Percentiles rank a stretch among this genome's conserved stretches.
These are phyloP conservation scores for Leccinum fibrillosum DNA, from an alignment of 768 basidiomycete species.

Conservation along the genomic window DNA sequence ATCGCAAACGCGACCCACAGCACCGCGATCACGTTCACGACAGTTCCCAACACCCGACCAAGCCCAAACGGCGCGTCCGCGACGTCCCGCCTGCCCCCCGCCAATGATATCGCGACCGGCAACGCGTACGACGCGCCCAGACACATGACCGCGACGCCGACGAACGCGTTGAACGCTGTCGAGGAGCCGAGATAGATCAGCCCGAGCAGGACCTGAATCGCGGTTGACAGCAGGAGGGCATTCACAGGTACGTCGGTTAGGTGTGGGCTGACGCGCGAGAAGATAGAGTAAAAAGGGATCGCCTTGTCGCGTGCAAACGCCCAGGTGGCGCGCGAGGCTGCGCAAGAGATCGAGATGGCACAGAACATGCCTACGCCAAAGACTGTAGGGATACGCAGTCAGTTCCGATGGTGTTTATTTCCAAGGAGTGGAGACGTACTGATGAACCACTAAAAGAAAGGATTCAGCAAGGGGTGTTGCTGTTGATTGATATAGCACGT, in stretches of 20 bases:
- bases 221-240: slow-evolving; percentile 56
- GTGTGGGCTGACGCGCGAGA: slow-evolving; percentile 42
- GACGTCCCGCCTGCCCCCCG: slow-evolving; percentile 42
- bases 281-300: slow-evolving; percentile 50
- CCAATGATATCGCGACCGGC: slow-evolving; percentile 54
- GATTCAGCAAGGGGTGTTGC: background rate
- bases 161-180: slow-evolving; percentile 66
- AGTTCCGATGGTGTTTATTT: too few relatives aligned
- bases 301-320: slow-evolving; percentile 67
- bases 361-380: slow-evolving; percentile 59
- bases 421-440: slow-evolving; percentile 24
- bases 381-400: slow-evolving; percentile 29
- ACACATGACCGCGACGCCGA: slow-evolving; percentile 65
- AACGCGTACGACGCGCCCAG: slow-evolving; percentile 62
- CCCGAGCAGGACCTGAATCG: slow-evolving; percentile 56
- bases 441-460: slow-evolving; percentile 37
- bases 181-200: slow-evolving; percentile 60
- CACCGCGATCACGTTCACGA: slow-evolving; percentile 50
- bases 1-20: slow-evolving; percentile 61
- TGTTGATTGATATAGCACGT: slow-evolving; percentile 15
- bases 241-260: slow-evolving; percentile 53
- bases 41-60: slow-evolving; percentile 41
- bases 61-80: slow-evolving; percentile 49
- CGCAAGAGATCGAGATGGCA: slow-evolving; percentile 62
- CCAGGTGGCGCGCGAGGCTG: slow-evolving; percentile 69